Evolutionary conservation across 768 basidiomycete species (phyloP).

Genomic region (Megacollybia marginata): DNA sequence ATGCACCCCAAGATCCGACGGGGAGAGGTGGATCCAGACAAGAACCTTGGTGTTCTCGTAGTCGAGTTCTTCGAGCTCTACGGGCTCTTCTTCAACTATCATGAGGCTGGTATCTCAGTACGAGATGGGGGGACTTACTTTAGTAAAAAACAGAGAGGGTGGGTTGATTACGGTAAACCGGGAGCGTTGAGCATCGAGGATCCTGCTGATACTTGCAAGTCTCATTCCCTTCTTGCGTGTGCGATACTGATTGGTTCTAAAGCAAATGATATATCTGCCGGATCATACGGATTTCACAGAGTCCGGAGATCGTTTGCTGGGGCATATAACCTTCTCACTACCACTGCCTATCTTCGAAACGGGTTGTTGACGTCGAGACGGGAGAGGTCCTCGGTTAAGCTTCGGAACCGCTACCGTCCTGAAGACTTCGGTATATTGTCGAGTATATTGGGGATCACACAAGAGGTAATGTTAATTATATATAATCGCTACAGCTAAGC

Average conservation of each 20-base stretch:
- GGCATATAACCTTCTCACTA: conserved; percentile 70
- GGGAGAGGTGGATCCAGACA: conserved; percentile 79
- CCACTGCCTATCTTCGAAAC: conserved; percentile 59
- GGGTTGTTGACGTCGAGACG: conserved; percentile 53
- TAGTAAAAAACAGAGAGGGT: conserved; percentile 73
- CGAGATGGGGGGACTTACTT: conserved; percentile 87
- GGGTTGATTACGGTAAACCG: conserved; percentile 55
- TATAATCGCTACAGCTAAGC: neutral
- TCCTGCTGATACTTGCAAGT: conserved; percentile 81
- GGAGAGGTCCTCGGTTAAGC: conserved; percentile 37
- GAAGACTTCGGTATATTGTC: conserved; percentile 75
- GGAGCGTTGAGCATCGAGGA: conserved; percentile 83
- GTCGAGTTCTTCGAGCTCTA: conserved; percentile 98
- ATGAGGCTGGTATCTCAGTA: conserved; percentile 83
- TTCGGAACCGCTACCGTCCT: conserved; percentile 37
- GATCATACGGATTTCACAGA: conserved; percentile 76
- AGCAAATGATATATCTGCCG: conserved; percentile 93
- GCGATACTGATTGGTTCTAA: conserved; percentile 1
- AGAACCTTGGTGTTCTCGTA: conserved; percentile 88
- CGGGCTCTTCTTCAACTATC: conserved; percentile 86
- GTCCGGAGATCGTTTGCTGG: conserved; percentile 83
- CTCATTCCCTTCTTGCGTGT: neutral
- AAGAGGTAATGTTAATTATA: conserved; percentile 54
- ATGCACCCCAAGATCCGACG: conserved; percentile 93
- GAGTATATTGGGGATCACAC: conserved; percentile 74